phyloP scores from a whole-genome alignment of 2,329 filamentous ascomycete genomes.

The Fonsecaea pedrosoi region DNA sequence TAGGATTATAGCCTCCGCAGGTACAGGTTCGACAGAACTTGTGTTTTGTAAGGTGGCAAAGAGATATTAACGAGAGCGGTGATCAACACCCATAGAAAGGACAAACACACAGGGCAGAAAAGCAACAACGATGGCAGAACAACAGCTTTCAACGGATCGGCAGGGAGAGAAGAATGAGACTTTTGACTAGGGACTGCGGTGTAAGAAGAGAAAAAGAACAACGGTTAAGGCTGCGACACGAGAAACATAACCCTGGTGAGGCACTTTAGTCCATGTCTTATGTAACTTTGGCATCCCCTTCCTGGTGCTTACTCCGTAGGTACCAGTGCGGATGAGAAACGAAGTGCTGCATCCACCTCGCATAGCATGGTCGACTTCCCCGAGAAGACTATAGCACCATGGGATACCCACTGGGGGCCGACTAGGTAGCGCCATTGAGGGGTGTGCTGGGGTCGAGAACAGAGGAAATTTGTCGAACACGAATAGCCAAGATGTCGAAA shows the following conservation, averaged over 20 bases:
- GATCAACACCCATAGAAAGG: conserved; percentile 13
- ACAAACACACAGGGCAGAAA: background rate
- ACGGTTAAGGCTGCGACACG: background rate
- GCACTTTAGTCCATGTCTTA: background rate
- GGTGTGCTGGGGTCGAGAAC: conserved; percentile 4
- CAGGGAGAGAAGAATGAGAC: background rate
- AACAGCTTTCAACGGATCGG: background rate
- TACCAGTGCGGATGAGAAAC: conserved; percentile 9
- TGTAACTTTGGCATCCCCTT: conserved; percentile 10
- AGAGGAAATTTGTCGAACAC: background rate
- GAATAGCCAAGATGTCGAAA: conserved; percentile 11
- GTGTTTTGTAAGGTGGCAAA: background rate
- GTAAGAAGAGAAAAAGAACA: conserved; percentile 3
- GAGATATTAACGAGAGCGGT: background rate
- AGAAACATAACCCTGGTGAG: background rate
- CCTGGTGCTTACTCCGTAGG: conserved; percentile 7
- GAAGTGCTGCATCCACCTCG: conserved; percentile 3
- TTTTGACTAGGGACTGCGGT: background rate
- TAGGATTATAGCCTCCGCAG: background rate
- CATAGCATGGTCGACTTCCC: conserved; percentile 8
- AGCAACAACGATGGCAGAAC: background rate
- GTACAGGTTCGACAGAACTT: background rate
- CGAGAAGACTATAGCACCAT: background rate
- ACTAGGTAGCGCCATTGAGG: conserved; percentile 10
- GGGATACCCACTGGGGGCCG: conserved; percentile 6